A percentile compares a stretch with the other conserved stretches of the same genome.
These are phyloP conservation scores for Narthecium ossifragum DNA, from an alignment of 106 monocot species.

Conservation along the genomic window DNA sequence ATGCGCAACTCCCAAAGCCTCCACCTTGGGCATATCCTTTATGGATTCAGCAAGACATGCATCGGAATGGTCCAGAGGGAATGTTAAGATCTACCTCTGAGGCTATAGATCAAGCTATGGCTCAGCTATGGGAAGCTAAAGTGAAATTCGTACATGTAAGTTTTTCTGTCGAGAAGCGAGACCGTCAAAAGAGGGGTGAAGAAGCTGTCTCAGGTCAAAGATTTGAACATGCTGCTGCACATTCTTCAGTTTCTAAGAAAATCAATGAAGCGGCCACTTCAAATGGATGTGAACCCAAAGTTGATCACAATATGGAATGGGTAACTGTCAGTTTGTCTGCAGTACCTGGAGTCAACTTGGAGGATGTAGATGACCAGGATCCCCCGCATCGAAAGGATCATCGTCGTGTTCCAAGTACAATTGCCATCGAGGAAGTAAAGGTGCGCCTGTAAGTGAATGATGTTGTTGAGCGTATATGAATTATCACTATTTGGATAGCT, in stretches of 20 bases:
- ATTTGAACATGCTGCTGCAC: too few relatives aligned
- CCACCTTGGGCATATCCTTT: conserved; percentile 99
- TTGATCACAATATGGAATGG: conserved; percentile 43
- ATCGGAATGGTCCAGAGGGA: conserved; percentile 56
- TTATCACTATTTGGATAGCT: too few relatives aligned
- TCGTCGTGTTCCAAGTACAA: conserved; percentile 95
- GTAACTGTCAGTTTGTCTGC: conserved; percentile 71
- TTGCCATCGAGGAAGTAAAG: conserved; percentile 99
- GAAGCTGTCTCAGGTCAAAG: conserved; percentile 17
- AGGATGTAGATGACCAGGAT: conserved; percentile 86
- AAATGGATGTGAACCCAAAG: neutral
- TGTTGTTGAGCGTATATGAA: conserved; percentile 5
- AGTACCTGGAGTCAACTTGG: conserved; percentile 92
- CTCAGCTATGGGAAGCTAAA: conserved; percentile 93
- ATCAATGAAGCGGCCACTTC: neutral
- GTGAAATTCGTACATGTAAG: conserved; percentile 91
- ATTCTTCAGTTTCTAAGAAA: too few relatives aligned
- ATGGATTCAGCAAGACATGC: conserved; percentile 53
- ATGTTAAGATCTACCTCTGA: conserved; percentile 83
- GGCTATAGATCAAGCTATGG: conserved; percentile 97
- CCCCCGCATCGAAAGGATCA: conserved; percentile 84
- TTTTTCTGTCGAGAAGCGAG: conserved; percentile 62
- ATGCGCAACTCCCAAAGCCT: conserved; percentile 91
- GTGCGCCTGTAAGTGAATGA: conserved; percentile 59
- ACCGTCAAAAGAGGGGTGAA: conserved; percentile 20